Conservation (phyloP, 1,139 yeast genomes). For the Scheffersomyces lignicola region DNA sequence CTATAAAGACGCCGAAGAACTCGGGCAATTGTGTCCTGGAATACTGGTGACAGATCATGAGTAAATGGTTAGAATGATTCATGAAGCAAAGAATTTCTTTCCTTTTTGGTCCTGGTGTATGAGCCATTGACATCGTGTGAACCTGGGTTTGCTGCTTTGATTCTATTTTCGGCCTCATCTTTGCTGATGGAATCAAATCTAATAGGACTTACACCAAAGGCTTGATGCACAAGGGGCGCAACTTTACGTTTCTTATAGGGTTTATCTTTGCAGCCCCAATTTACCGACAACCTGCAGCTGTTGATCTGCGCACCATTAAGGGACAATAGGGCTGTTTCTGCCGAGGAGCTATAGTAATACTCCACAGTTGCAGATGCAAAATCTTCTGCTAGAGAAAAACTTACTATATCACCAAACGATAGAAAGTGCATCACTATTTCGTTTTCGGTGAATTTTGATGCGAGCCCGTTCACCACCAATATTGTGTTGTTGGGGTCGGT, state of each 20-base stretch:
- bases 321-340: constrained; percentile 36
- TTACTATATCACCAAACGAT: constrained; percentile 38
- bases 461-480: constrained; percentile 29
- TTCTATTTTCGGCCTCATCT: not conserved
- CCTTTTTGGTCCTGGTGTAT: not conserved
- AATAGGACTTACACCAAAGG: constrained; percentile 1
- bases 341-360: constrained; percentile 32
- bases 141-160: not conserved
- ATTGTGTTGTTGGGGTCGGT: constrained; percentile 42
- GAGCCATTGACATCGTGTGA: not conserved
- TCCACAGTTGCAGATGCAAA: constrained; percentile 25
- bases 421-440: constrained; percentile 32
- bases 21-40: constrained; percentile 24
- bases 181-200: not conserved
- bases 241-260: not conserved
- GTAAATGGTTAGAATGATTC: not conserved
- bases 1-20: constrained; percentile 13
- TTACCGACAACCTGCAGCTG: constrained; percentile 29
- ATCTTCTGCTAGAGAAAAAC: constrained; percentile 22
- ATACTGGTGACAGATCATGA: constrained; percentile 13
- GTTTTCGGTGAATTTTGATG: constrained; percentile 26
- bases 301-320: constrained; percentile 33
- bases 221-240: not conserved
- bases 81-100: not conserved
- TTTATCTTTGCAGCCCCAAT: constrained; percentile 29